Conservation (phyloP, 192 early-diverging fungal species). For the Umbelopsis vinacea region DNA sequence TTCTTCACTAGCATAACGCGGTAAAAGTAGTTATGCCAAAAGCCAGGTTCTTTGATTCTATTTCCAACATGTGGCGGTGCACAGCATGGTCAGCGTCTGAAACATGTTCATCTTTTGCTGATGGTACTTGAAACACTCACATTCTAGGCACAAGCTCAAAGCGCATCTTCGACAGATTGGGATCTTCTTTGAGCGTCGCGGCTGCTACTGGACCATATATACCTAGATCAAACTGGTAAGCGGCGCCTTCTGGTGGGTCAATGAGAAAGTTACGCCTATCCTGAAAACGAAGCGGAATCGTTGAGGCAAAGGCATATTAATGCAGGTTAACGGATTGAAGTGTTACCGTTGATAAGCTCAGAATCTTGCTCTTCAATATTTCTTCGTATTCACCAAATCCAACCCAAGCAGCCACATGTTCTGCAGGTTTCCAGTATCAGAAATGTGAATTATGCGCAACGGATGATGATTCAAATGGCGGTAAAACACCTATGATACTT, state of each 20-base stretch:
- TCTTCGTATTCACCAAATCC: slow-evolving; percentile 55
- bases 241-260: slow-evolving; percentile 61
- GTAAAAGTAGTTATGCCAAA: slow-evolving; percentile 78
- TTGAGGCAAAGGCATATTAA: background rate
- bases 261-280: slow-evolving; percentile 69
- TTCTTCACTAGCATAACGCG: slow-evolving; percentile 62
- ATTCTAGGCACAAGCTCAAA: slow-evolving; percentile 70
- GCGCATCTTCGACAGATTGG: slow-evolving; percentile 61
- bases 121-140: slow-evolving; percentile 28
- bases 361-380: slow-evolving; percentile 51
- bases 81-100: no score
- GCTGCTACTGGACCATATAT: slow-evolving; percentile 57
- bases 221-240: slow-evolving; percentile 65
- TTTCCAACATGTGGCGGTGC: background rate
- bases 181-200: slow-evolving; percentile 61
- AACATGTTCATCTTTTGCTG: background rate
- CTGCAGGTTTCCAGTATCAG: slow-evolving; percentile 30
- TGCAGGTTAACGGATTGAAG: background rate
- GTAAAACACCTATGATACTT: background rate
- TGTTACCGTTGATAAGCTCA: slow-evolving; percentile 53
- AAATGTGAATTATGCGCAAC: background rate
- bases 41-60: slow-evolving; percentile 61
- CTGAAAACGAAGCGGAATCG: slow-evolving; percentile 29
- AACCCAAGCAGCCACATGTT: slow-evolving; percentile 53
- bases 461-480: background rate